Conservation (phyloP, 1,284 basidiomycete species). For the Laetiporus sulphureus region DNA sequence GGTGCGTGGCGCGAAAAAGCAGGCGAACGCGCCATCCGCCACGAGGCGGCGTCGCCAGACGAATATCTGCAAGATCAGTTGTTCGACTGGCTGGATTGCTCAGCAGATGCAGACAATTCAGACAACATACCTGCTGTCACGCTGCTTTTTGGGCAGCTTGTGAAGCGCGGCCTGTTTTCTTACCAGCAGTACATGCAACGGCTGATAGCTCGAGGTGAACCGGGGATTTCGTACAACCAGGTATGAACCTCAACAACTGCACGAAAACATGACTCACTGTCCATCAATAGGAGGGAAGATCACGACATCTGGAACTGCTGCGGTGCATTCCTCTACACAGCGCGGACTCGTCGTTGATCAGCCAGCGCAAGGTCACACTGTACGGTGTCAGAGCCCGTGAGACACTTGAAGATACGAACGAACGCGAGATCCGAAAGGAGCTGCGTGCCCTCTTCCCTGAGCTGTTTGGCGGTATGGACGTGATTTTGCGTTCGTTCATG, state of each 20-base stretch:
- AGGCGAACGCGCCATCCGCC: conserved; percentile 51
- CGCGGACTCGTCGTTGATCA: conserved; percentile 47
- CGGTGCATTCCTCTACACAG: conserved; percentile 62
- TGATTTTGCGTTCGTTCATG: not conserved
- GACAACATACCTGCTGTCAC: conserved; percentile 60
- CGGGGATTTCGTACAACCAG: conserved; percentile 47
- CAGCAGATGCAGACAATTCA: conserved; percentile 50
- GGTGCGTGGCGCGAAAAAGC: conserved; percentile 62
- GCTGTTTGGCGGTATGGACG: conserved; percentile 52
- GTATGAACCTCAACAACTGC: too few species aligned
- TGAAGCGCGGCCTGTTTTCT: conserved; percentile 71
- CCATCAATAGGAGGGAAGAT: conserved; percentile 27
- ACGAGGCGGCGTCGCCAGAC: conserved; percentile 48
- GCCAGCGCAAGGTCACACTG: conserved; percentile 60
- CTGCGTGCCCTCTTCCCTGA: conserved; percentile 58
- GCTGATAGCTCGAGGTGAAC: conserved; percentile 76
- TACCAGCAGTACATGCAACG: conserved; percentile 83
- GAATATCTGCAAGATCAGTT: conserved; percentile 64
- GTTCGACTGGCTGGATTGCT: conserved; percentile 83
- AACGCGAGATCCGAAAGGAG: conserved; percentile 62
- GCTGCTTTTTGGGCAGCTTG: conserved; percentile 74
- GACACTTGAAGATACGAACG: conserved; percentile 60
- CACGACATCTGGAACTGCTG: conserved; percentile 63
- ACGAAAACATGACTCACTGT: too few species aligned
- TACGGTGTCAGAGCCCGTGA: conserved; percentile 61